Conservation (phyloP, 306 rosid genomes). For the barrel medic (Medicago truncatula) region MtrunA17r5.0-ANR NC_053045.1:54155001-54155500, state of each 20-base stretch:
- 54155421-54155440: conserved; percentile 17
- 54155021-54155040: conserved; percentile 4
- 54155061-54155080: neutral
- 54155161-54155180: conserved; percentile 87
- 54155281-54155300: neutral
- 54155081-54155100: neutral
- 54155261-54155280: neutral
- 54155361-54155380: neutral
- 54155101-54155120: neutral
- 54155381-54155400: neutral
- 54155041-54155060: neutral
- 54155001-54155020: conserved; percentile 13
- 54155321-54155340: neutral
- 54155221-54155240: conserved; percentile 11
- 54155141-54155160: conserved; percentile 42
- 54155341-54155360: conserved; percentile 6
- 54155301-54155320: neutral
- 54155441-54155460: conserved; percentile 93
- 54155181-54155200: conserved; percentile 97
- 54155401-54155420: conserved; percentile 28
- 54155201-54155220: conserved; percentile 78
- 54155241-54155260: conserved; percentile 15
- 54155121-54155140: conserved; percentile 8
- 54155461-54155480: conserved; percentile 77
- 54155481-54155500: conserved; percentile 82